Conservation (phyloP, 768 basidiomycete genomes). For the Melanogaster broomeanus region DNA sequence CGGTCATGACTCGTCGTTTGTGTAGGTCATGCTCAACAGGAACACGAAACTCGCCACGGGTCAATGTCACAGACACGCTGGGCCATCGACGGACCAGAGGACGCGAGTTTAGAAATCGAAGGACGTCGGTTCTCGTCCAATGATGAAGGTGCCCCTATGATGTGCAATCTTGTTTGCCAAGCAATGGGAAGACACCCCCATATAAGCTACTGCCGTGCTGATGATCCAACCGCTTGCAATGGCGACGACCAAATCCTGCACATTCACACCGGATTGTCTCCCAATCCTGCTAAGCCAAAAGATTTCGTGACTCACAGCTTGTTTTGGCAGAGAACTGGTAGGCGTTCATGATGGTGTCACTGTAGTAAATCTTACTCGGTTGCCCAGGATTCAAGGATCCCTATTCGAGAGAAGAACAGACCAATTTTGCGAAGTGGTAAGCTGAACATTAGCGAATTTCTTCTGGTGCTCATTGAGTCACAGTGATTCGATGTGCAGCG, state of each 20-base stretch:
- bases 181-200: constrained; percentile 59
- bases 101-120: constrained; percentile 49
- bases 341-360: neutral
- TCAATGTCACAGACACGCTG: constrained; percentile 62
- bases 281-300: constrained; percentile 48
- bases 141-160: constrained; percentile 63
- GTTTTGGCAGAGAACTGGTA: constrained; percentile 62
- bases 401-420: constrained; percentile 58
- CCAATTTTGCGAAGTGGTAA: constrained; percentile 55
- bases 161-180: constrained; percentile 59
- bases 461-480: neutral
- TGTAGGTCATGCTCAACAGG: constrained; percentile 57
- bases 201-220: constrained; percentile 54
- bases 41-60: constrained; percentile 65
- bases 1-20: no score
- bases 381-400: constrained; percentile 61
- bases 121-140: constrained; percentile 54
- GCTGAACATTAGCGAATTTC: constrained; percentile 6
- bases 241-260: constrained; percentile 48
- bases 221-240: constrained; percentile 36
- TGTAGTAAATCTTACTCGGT: neutral
- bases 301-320: constrained; percentile 56
- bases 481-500: constrained; percentile 54
- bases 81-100: constrained; percentile 56
- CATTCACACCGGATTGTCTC: constrained; percentile 41